phyloP scores from a whole-genome alignment of 257 asterid species.

The Cinchona pubescens region DNA sequence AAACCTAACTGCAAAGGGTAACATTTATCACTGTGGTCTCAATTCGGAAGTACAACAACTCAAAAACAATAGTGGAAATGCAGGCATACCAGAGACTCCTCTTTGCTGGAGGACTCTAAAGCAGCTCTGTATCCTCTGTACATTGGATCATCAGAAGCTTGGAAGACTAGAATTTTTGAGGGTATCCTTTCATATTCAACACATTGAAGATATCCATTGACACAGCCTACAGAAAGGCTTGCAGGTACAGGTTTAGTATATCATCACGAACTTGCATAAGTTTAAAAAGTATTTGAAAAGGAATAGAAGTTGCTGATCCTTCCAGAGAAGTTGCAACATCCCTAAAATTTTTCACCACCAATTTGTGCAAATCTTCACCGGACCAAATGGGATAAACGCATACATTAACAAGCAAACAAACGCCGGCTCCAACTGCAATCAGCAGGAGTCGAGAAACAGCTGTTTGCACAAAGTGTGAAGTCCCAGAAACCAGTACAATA shows the following conservation, averaged over 20 bases:
- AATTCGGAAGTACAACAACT: neutral
- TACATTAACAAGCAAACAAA: conserved; percentile 60
- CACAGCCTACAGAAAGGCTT: conserved; percentile 52
- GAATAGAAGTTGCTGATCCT: conserved; percentile 37
- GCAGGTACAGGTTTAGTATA: conserved; percentile 17
- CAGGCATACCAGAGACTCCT: conserved; percentile 67
- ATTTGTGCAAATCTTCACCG: conserved; percentile 90
- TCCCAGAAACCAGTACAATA: conserved; percentile 75
- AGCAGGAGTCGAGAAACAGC: conserved; percentile 71
- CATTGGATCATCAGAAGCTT: conserved; percentile 86
- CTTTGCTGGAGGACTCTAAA: conserved; percentile 88
- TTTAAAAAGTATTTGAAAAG: neutral
- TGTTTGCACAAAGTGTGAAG: conserved; percentile 51
- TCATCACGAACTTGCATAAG: neutral
- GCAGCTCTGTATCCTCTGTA: conserved; percentile 88
- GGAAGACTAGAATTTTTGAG: conserved; percentile 75
- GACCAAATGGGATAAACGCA: conserved; percentile 91
- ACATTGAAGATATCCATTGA: conserved; percentile 63
- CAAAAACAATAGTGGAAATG: neutral
- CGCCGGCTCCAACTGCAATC: conserved; percentile 76
- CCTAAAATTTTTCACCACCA: conserved; percentile 71
- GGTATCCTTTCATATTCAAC: conserved; percentile 75
- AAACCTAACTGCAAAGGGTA: conserved; percentile 53
- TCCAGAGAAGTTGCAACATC: conserved; percentile 80
- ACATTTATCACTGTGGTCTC: neutral